Conservation (phyloP, 345 rosid genomes). For the Durio zibethinus region DNA sequence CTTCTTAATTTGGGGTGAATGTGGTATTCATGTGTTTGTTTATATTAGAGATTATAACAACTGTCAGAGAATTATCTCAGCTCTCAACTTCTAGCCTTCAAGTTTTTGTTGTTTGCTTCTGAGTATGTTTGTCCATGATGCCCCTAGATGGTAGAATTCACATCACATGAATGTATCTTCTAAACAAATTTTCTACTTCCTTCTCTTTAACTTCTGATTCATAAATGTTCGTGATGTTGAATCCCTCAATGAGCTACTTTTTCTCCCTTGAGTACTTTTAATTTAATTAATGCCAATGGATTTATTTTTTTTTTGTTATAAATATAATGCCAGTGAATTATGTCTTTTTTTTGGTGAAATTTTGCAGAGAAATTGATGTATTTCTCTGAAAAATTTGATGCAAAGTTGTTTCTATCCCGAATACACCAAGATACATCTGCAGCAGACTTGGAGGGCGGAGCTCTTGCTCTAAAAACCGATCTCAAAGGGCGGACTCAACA, state of each 20-base stretch:
- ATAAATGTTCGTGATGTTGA: background rate
- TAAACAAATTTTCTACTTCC: background rate
- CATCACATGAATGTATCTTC: background rate
- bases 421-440: constrained; percentile 77
- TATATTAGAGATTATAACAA: background rate
- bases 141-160: background rate
- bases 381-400: constrained; percentile 83
- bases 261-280: constrained; percentile 17
- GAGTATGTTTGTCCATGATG: background rate
- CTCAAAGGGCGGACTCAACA: constrained; percentile 89
- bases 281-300: background rate
- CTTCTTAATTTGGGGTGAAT: background rate
- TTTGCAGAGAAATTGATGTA: constrained; percentile 85
- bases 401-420: constrained; percentile 90
- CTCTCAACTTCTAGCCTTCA: background rate
- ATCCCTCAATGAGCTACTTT: background rate
- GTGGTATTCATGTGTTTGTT: background rate
- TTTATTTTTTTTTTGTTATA: background rate
- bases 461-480: constrained; percentile 92
- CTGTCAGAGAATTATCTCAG: background rate
- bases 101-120: background rate
- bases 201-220: background rate
- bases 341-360: background rate
- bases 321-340: background rate
- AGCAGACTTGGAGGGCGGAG: constrained; percentile 90